Conservation (phyloP, 768 basidiomycete genomes). For the Kwoniella dendrophila region DNA sequence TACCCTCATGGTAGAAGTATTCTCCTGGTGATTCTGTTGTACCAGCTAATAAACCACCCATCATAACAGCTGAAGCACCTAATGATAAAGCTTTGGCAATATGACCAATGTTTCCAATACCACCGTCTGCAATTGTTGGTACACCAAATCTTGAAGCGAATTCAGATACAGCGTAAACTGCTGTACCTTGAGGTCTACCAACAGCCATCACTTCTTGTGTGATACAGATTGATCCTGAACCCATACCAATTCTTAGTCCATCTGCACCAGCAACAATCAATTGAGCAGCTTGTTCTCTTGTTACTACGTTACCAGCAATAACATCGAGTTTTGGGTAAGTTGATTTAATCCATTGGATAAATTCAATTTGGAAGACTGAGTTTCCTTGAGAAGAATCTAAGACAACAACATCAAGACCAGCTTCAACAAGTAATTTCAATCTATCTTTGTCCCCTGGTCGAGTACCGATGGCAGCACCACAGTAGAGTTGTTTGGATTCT, state of each 20-base stretch:
- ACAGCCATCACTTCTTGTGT: slow-evolving; percentile 99
- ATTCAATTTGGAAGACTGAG: slow-evolving; percentile 88
- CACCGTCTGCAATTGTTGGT: slow-evolving; percentile 95
- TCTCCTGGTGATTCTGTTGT: slow-evolving; percentile 97
- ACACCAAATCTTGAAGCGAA: slow-evolving; percentile 91
- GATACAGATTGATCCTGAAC: slow-evolving; percentile 97
- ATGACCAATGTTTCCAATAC: slow-evolving; percentile 92
- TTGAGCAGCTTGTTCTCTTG: slow-evolving; percentile 91
- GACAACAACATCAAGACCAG: slow-evolving; percentile 91
- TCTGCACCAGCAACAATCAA: slow-evolving; percentile 95
- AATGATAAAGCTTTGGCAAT: slow-evolving; percentile 94
- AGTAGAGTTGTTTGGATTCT: slow-evolving; percentile 89
- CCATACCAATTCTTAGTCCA: slow-evolving; percentile 95
- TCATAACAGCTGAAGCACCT: slow-evolving; percentile 96
- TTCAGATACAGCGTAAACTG: slow-evolving; percentile 95
- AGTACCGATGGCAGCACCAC: slow-evolving; percentile 93
- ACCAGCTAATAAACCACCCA: slow-evolving; percentile 94
- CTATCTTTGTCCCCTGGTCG: slow-evolving; percentile 84
- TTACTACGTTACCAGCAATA: slow-evolving; percentile 97
- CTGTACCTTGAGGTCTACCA: slow-evolving; percentile 94
- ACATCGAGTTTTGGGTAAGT: slow-evolving; percentile 85
- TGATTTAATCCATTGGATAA: slow-evolving; percentile 88
- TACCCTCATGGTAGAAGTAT: slow-evolving; percentile 99
- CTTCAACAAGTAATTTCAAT: slow-evolving; percentile 80
- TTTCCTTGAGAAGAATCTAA: slow-evolving; percentile 98